These are phyloP conservation scores for Termitomyces sp. DNA, from an alignment of 768 basidiomycete species.

Conservation along the genomic window DNA sequence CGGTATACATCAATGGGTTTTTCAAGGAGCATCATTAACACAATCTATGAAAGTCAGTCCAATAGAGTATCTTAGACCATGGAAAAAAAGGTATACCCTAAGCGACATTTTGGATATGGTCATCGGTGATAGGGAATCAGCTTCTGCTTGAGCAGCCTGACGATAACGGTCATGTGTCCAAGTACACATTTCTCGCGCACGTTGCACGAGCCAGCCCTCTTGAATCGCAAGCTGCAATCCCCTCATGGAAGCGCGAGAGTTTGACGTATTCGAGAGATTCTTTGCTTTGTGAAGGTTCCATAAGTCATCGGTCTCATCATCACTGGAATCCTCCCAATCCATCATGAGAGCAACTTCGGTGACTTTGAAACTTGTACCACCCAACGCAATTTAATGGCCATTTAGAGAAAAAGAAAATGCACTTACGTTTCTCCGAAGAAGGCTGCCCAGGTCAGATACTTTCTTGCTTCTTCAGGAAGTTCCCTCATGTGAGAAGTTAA, in stretches of 20 bases:
- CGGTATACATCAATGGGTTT: slow-evolving; percentile 58
- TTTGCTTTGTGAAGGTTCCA: slow-evolving; percentile 51
- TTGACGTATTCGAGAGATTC: slow-evolving; percentile 33
- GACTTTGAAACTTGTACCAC: slow-evolving; percentile 53
- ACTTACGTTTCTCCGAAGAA: slow-evolving; percentile 69
- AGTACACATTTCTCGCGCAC: slow-evolving; percentile 72
- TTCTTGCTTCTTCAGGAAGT: slow-evolving; percentile 58
- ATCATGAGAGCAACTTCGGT: slow-evolving; percentile 70
- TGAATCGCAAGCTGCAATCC: slow-evolving; percentile 62
- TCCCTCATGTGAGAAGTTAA: slow-evolving; percentile 54
- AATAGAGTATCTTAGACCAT: not conserved
- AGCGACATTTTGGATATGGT: slow-evolving; percentile 64
- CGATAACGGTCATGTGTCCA: slow-evolving; percentile 74
- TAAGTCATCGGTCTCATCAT: slow-evolving; percentile 47
- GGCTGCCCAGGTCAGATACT: slow-evolving; percentile 67
- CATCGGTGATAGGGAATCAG: slow-evolving; percentile 41
- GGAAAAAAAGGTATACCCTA: slow-evolving; percentile 34
- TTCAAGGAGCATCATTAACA: slow-evolving; percentile 67
- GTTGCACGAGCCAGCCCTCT: slow-evolving; percentile 71
- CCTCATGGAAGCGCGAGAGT: slow-evolving; percentile 55
- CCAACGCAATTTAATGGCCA: not conserved
- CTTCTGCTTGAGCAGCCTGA: slow-evolving; percentile 64
- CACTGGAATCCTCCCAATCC: slow-evolving; percentile 65
- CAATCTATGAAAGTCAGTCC: slow-evolving; percentile 37
- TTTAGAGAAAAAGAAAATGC: not conserved